Conservation (phyloP, 306 rosid genomes). For the Trifolium fragiferum region DNA sequence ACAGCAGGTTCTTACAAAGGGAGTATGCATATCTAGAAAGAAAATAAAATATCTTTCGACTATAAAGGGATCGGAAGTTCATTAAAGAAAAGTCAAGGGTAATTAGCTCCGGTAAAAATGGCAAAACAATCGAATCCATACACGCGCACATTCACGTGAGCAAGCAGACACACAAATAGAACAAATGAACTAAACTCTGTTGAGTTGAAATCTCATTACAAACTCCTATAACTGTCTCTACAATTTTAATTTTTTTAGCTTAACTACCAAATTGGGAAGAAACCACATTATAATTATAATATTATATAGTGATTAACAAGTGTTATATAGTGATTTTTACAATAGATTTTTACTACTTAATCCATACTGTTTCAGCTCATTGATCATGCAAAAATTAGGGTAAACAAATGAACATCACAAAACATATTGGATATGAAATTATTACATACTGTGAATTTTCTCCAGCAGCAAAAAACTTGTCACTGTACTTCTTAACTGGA, state of each 20-base stretch:
- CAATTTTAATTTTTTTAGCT: background rate
- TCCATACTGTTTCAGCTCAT: background rate
- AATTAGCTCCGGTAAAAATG: background rate
- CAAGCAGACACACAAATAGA: background rate
- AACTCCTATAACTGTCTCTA: background rate
- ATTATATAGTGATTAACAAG: constrained; percentile 3
- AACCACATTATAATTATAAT: background rate
- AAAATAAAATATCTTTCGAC: background rate
- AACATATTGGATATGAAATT: constrained; percentile 17
- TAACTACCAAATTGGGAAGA: constrained; percentile 7
- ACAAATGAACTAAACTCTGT: constrained; percentile 13
- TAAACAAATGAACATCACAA: constrained; percentile 9
- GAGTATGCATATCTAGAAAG: background rate
- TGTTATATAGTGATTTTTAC: constrained; percentile 6
- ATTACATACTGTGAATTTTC: constrained; percentile 84
- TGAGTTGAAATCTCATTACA: constrained; percentile 25
- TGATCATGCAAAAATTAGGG: background rate
- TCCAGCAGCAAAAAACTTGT: constrained; percentile 68
- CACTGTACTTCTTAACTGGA: constrained; percentile 84
- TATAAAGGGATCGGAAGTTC: background rate
- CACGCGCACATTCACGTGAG: background rate
- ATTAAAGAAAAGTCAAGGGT: background rate
- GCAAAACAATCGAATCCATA: constrained; percentile 1
- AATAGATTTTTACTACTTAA: background rate
- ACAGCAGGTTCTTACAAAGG: background rate